Conservation (phyloP, 2,329 filamentous ascomycete genomes). For the Chaetomium strumarium region DNA sequence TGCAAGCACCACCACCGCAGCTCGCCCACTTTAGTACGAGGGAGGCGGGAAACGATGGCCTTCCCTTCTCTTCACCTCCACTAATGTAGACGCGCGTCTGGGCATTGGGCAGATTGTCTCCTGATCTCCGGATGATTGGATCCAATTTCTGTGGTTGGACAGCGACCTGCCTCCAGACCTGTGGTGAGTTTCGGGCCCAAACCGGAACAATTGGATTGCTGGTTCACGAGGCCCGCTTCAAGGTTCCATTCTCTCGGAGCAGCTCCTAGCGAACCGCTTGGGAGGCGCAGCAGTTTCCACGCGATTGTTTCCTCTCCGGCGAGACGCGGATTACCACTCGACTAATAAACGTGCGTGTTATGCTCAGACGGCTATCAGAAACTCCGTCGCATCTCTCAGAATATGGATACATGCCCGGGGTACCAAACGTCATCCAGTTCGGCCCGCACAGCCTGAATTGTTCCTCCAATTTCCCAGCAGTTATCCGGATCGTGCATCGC, state of each 20-base stretch:
- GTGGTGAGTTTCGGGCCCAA: neutral
- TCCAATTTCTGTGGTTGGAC: constrained; percentile 8
- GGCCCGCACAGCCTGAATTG: constrained; percentile 4
- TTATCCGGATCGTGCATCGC: too few relatives aligned
- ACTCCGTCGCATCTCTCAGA: too few relatives aligned
- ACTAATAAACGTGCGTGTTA: too few relatives aligned
- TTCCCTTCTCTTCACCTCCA: neutral
- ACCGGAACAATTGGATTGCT: constrained; percentile 1
- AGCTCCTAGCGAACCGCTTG: constrained; percentile 11
- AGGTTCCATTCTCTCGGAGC: constrained; percentile 7
- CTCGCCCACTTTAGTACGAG: too few relatives aligned
- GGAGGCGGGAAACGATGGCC: too few relatives aligned
- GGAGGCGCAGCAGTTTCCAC: constrained; percentile 16
- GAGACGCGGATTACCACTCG: constrained; percentile 6
- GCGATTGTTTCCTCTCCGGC: neutral
- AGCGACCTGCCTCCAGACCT: constrained; percentile 11
- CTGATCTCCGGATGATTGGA: constrained; percentile 7
- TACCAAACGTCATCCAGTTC: neutral
- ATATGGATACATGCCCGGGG: too few relatives aligned
- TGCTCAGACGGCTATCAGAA: too few relatives aligned
- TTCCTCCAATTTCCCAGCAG: too few relatives aligned
- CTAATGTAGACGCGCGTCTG: constrained; percentile 16
- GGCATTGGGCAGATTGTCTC: neutral
- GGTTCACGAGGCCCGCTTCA: constrained; percentile 4
- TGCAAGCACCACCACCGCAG: neutral